Evolutionary conservation across 805 yeast species (phyloP).

Genomic region (Ogataea corticis): DNA sequence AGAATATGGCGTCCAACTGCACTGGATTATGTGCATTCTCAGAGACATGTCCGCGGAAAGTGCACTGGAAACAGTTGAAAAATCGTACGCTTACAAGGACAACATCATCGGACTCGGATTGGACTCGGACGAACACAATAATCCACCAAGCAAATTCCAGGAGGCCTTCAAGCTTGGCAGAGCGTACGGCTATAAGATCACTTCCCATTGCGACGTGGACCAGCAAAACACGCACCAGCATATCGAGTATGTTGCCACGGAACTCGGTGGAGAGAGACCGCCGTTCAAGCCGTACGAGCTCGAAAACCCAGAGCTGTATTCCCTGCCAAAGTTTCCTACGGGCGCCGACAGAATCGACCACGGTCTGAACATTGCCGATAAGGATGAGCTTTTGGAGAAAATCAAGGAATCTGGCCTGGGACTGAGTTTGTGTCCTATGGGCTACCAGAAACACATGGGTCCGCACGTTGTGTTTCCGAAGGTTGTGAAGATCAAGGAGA

Average conservation of each 20-base stretch:
- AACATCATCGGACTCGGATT: constrained; percentile 45
- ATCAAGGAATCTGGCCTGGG: constrained; percentile 37
- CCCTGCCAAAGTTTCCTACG: constrained; percentile 8
- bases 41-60: constrained; percentile 44
- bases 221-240: constrained; percentile 45
- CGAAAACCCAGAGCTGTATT: constrained; percentile 26
- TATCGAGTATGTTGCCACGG: constrained; percentile 28
- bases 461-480: constrained; percentile 41
- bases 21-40: constrained; percentile 46
- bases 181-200: constrained; percentile 37
- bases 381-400: constrained; percentile 35
- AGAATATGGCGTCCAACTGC: constrained; percentile 38
- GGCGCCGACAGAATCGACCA: constrained; percentile 47
- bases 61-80: constrained; percentile 40
- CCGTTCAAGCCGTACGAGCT: constrained; percentile 33
- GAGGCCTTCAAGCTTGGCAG: constrained; percentile 39
- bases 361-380: constrained; percentile 42
- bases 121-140: constrained; percentile 45
- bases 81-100: constrained; percentile 34
- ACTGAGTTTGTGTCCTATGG: constrained; percentile 45
- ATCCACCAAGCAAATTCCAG: constrained; percentile 43
- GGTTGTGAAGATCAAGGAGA: constrained; percentile 40
- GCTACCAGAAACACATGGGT: constrained; percentile 29
- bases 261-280: constrained; percentile 19
- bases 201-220: constrained; percentile 48